Evolutionary conservation across 495 filamentous ascomycete species (phyloP).

Genomic region (Lasiosphaeria miniovina): DNA sequence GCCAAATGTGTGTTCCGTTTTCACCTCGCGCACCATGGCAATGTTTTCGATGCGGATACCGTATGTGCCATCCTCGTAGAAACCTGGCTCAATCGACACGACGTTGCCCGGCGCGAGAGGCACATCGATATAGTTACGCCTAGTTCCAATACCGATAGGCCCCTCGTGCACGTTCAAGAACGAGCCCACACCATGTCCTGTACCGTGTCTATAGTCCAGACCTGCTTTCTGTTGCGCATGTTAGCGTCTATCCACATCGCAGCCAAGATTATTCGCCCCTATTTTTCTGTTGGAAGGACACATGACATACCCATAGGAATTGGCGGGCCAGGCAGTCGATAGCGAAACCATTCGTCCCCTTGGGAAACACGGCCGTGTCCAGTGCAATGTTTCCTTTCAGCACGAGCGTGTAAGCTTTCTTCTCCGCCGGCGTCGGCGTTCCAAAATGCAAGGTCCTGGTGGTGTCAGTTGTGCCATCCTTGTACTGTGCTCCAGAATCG

Average conservation of each 20-base stretch:
- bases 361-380: constrained; percentile 85
- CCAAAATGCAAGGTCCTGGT: constrained; percentile 94
- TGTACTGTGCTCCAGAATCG: constrained; percentile 93
- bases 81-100: constrained; percentile 92
- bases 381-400: constrained; percentile 94
- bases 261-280: too few species aligned
- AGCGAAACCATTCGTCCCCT: constrained; percentile 90
- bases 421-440: constrained; percentile 78
- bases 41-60: constrained; percentile 99
- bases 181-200: constrained; percentile 93
- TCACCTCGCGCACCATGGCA: constrained; percentile 79
- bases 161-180: constrained; percentile 96
- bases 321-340: constrained; percentile 88
- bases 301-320: constrained; percentile 67
- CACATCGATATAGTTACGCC: constrained; percentile 88
- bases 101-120: constrained; percentile 88
- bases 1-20: constrained; percentile 84
- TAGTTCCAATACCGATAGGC: constrained; percentile 91
- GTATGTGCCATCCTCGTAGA: constrained; percentile 95
- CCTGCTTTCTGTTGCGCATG: constrained; percentile 59
- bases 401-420: constrained; percentile 89
- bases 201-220: constrained; percentile 93
- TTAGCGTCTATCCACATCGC: too few species aligned
- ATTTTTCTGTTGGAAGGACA: too few species aligned
- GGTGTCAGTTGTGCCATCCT: constrained; percentile 95